Evolutionary conservation across 768 basidiomycete species (phyloP).

Genomic region (Porphyrellus cyaneotinctus): DNA sequence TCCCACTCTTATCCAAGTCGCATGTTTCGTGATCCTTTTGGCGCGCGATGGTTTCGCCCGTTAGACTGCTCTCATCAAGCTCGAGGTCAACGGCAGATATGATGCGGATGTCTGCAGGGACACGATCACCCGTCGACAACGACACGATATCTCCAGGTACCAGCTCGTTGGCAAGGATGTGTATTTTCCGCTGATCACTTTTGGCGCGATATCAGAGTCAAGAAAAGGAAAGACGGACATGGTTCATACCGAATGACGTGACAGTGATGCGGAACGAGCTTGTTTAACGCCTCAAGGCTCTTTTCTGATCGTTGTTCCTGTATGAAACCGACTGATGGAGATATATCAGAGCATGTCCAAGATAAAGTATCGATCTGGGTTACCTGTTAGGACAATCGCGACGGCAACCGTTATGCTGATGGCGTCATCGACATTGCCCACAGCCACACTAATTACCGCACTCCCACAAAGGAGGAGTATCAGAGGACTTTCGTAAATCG

Average conservation of each 20-base stretch:
- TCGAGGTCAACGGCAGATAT: constrained; percentile 81
- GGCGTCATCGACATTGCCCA: constrained; percentile 97
- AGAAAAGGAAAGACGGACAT: background rate
- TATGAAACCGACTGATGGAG: constrained; percentile 74
- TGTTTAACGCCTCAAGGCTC: constrained; percentile 91
- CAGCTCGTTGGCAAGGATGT: constrained; percentile 93
- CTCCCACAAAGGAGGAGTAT: constrained; percentile 89
- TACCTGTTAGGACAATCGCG: constrained; percentile 89
- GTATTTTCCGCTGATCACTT: constrained; percentile 54
- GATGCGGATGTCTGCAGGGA: constrained; percentile 90
- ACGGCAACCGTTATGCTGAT: constrained; percentile 91
- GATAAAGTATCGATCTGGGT: constrained; percentile 17
- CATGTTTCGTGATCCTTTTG: constrained; percentile 62
- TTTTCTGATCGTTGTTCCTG: constrained; percentile 95
- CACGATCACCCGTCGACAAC: constrained; percentile 86
- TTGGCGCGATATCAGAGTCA: background rate
- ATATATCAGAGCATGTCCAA: background rate
- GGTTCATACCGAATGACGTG: constrained; percentile 66
- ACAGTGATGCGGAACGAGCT: constrained; percentile 95
- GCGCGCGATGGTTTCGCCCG: constrained; percentile 85
- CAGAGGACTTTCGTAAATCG: constrained; percentile 91
- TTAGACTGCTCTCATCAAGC: constrained; percentile 92
- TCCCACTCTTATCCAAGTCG: constrained; percentile 34
- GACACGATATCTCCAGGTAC: constrained; percentile 92
- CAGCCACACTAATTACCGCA: constrained; percentile 80